Base-by-base conservation (phyloP, 192 early-diverging fungal genomes). In the Coemansia sp. region DNA sequence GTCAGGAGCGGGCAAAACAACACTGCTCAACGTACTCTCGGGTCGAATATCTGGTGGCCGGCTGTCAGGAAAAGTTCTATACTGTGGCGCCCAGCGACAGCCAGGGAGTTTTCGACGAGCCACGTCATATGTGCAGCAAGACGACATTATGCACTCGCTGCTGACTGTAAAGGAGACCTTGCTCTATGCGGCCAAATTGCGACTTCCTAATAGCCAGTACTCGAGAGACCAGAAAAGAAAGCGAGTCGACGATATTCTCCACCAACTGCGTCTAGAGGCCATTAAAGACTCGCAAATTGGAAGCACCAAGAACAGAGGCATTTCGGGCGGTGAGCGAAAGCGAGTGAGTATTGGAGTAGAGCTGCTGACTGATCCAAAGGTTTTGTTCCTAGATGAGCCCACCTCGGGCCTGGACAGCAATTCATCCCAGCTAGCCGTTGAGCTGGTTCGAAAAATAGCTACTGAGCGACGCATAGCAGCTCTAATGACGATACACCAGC, bases 401-500 rank as follows among this genome's bases (percentile, higher is more conserved):
- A 84, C 74, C 62, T 90, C 82, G 63, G 91, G 90, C 0, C 80
- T 93, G 6, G 91, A 93, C 70, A 78, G 88, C 53, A 86, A 85
- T 47, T 88, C 87, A 18, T 88, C 90, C 28, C 77, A 84, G 64
- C 77, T 84, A 25, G 69, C 91, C 9, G 85, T 89, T 16, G 81
- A 88, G 52, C 84, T 87, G 8, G 84, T 91, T 34, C 70, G 76
- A 52, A 63, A 78, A 25, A 69, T 92, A 7, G 86, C 88, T 9
- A 67, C 72, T 18, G 74, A 79, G 33, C 70, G 77, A 3, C 69
- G 77, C 14, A 91, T 89, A 41, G 90, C 90, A 2, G 85, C 93
- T 9, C 70, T 97, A 14, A 89, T 93, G 73, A 93, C 91, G 3
- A 93, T 97, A 63, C 95, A 97, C 70, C 94, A 96, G 70, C 95